Evolutionary conservation across 352 stramenopile species (phyloP).

Genomic region (Phytophthora macrochlamydospora): DNA sequence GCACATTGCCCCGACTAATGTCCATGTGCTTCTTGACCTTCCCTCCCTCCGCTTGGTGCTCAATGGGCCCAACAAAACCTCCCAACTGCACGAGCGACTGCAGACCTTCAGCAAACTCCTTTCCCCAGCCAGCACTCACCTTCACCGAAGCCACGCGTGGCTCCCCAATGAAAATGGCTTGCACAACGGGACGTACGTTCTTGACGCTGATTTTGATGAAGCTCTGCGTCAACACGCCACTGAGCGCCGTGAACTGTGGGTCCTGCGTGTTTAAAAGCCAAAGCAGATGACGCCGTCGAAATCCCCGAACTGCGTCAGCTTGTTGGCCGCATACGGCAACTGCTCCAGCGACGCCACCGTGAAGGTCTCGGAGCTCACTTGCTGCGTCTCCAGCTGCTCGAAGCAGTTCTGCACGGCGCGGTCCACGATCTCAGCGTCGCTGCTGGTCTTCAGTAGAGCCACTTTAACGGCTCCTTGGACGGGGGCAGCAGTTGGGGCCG

Average conservation of each 20-base stretch:
- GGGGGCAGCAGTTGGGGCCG: slow-evolving; percentile 18
- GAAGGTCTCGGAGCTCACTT: slow-evolving; percentile 63
- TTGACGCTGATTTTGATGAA: slow-evolving; percentile 87
- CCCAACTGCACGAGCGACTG: slow-evolving; percentile 68
- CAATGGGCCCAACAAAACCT: slow-evolving; percentile 63
- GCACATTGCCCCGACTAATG: slow-evolving; percentile 73
- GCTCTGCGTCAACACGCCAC: slow-evolving; percentile 63
- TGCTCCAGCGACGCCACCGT: slow-evolving; percentile 73
- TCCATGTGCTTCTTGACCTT: slow-evolving; percentile 58
- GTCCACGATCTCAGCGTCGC: slow-evolving; percentile 74
- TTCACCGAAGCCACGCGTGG: slow-evolving; percentile 74
- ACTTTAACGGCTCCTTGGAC: slow-evolving; percentile 44
- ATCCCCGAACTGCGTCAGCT: slow-evolving; percentile 64
- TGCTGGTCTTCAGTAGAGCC: slow-evolving; percentile 80
- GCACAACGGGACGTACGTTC: slow-evolving; percentile 79
- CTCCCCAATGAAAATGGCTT: slow-evolving; percentile 83
- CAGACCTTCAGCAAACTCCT: slow-evolving; percentile 67
- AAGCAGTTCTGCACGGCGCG: slow-evolving; percentile 66
- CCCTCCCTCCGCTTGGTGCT: slow-evolving; percentile 41
- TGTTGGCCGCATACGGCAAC: slow-evolving; percentile 84
- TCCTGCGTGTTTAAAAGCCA: slow-evolving; percentile 76
- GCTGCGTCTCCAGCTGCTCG: slow-evolving; percentile 29
- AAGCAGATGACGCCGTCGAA: slow-evolving; percentile 84
- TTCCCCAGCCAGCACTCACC: slow-evolving; percentile 69
- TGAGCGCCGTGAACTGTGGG: slow-evolving; percentile 65